Evolutionary conservation across 768 basidiomycete genomes (phyloP).

Genomic region (Boletus patriciae): DNA sequence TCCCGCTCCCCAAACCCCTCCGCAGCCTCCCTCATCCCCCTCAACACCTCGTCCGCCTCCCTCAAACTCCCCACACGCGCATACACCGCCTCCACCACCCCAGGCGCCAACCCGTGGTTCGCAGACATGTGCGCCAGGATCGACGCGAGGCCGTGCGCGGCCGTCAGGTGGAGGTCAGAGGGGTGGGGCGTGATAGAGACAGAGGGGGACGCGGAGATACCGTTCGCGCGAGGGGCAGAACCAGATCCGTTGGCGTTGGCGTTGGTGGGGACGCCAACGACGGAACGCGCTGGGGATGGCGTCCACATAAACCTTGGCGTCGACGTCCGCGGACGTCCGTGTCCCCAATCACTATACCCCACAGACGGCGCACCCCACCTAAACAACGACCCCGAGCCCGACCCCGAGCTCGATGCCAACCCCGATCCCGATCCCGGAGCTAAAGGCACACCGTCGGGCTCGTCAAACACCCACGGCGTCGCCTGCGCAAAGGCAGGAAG

Average conservation of each 20-base stretch:
- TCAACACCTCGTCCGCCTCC: conserved; percentile 40
- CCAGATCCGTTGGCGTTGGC: not conserved
- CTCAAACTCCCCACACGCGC: conserved; percentile 34
- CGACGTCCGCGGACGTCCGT: not conserved
- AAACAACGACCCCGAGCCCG: not conserved
- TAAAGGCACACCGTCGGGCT: not conserved
- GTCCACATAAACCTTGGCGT: not conserved
- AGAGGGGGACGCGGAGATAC: not conserved
- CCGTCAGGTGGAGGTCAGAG: conserved; percentile 15
- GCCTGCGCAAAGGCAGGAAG: conserved; percentile 10
- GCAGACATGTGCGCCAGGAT: conserved; percentile 42
- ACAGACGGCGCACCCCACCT: not conserved
- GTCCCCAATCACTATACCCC: not conserved
- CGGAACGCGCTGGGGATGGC: conserved; percentile 8
- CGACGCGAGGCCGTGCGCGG: conserved; percentile 31
- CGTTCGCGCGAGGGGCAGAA: not conserved
- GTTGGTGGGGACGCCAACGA: too few relatives aligned
- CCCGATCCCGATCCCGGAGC: not conserved
- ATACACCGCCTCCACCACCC: conserved; percentile 43
- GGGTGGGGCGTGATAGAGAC: conserved; percentile 7
- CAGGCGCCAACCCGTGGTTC: conserved; percentile 45
- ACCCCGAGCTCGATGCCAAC: not conserved
- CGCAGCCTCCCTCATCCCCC: conserved; percentile 39
- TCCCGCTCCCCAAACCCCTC: conserved; percentile 27
- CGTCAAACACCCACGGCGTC: conserved; percentile 3